These are phyloP conservation scores for Colletotrichum orbiculare DNA, from an alignment of 2,329 filamentous ascomycete species.

Conservation along the genomic window DNA sequence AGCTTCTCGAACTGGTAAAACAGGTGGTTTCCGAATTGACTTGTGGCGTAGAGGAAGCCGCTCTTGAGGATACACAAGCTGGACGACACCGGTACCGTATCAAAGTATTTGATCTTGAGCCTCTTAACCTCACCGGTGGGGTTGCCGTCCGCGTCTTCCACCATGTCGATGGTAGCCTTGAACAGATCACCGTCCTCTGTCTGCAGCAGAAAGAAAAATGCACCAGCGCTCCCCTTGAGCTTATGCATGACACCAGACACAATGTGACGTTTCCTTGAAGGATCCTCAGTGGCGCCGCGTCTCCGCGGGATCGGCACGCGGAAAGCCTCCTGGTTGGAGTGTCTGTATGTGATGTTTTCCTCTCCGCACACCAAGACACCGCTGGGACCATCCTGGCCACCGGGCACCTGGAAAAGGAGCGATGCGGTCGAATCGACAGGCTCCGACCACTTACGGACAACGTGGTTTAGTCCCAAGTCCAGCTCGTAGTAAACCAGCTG, in stretches of 20 bases:
- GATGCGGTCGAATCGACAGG: constrained; percentile 90
- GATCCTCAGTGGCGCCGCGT: constrained; percentile 89
- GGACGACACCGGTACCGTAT: constrained; percentile 89
- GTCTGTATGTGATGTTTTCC: constrained; percentile 95
- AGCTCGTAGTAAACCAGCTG: constrained; percentile 97
- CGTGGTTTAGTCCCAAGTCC: constrained; percentile 95
- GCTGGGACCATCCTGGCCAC: constrained; percentile 91
- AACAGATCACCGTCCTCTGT: constrained; percentile 98
- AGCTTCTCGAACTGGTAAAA: constrained; percentile 99
- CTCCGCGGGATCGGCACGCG: constrained; percentile 89
- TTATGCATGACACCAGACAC: constrained; percentile 97
- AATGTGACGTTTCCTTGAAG: constrained; percentile 87
- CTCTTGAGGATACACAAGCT: constrained; percentile 94
- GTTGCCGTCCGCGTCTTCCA: constrained; percentile 81
- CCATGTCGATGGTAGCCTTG: constrained; percentile 94
- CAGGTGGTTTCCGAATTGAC: constrained; percentile 91
- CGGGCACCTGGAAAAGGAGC: constrained; percentile 93
- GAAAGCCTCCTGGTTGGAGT: constrained; percentile 92
- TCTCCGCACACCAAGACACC: constrained; percentile 95
- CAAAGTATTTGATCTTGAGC: constrained; percentile 96
- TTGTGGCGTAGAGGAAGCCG: constrained; percentile 92
- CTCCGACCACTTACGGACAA: constrained; percentile 96
- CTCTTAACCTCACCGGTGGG: constrained; percentile 83
- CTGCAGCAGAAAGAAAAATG: constrained; percentile 97
- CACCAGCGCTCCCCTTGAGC: constrained; percentile 81